These are phyloP conservation scores for Yamadazyma dushanensis DNA, from an alignment of 1,139 yeast genomes.

Conservation along the genomic window DNA sequence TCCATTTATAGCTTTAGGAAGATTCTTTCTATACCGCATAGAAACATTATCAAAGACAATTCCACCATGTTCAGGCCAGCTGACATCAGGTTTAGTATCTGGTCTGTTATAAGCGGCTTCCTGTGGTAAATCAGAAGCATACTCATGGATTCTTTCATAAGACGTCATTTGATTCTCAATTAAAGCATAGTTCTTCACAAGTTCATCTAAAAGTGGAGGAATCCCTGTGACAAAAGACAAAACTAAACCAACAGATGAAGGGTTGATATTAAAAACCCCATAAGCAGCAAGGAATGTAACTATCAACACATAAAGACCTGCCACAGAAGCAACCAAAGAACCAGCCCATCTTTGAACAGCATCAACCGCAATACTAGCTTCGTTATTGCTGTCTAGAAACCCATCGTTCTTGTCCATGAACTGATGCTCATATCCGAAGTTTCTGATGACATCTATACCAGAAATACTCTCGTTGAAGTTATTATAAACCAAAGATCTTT, in stretches of 20 bases:
- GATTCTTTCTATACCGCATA: constrained; percentile 71
- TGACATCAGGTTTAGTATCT: constrained; percentile 53
- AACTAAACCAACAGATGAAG: constrained; percentile 72
- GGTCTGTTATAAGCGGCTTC: constrained; percentile 46
- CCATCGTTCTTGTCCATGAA: constrained; percentile 51
- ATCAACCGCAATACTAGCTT: constrained; percentile 64
- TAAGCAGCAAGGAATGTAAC: constrained; percentile 62
- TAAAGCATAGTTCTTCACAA: constrained; percentile 58
- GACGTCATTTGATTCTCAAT: constrained; percentile 84
- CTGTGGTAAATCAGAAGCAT: constrained; percentile 51
- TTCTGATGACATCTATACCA: constrained; percentile 72
- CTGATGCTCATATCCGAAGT: constrained; percentile 50
- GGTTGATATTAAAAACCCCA: constrained; percentile 59
- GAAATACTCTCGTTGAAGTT: constrained; percentile 72
- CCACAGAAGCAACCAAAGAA: constrained; percentile 57
- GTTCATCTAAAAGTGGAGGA: constrained; percentile 47
- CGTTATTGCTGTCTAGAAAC: constrained; percentile 62
- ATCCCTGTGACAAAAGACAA: constrained; percentile 58
- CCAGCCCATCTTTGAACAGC: constrained; percentile 82
- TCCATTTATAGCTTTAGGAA: constrained; percentile 70
- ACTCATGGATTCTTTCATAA: constrained; percentile 75
- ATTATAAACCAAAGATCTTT: constrained; percentile 42
- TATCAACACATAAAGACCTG: constrained; percentile 45
- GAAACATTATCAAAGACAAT: constrained; percentile 58
- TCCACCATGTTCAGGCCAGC: constrained; percentile 46